Conservation (phyloP, 192 early-diverging fungal genomes). For the Borealophlyctis nickersoniae region DNA sequence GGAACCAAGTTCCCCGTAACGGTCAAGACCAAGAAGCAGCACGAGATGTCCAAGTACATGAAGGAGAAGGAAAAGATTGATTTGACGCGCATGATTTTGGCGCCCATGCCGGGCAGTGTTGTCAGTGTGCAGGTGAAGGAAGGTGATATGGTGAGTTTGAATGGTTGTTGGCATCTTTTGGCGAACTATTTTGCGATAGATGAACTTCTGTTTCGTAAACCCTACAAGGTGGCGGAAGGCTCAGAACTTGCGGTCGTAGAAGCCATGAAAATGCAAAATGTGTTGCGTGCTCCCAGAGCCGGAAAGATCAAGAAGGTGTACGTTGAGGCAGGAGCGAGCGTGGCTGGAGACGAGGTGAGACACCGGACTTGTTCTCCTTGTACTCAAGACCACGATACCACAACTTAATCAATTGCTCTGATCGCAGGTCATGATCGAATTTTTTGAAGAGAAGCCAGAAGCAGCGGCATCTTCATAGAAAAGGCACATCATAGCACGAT, state of each 20-base stretch:
- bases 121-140: conserved; percentile 75
- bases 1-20: conserved; percentile 82
- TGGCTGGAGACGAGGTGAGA: conserved; percentile 66
- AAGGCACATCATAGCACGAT: too few species aligned
- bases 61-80: conserved; percentile 72
- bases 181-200: too few species aligned
- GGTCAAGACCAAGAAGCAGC: conserved; percentile 59
- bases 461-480: neutral
- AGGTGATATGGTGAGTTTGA: conserved; percentile 58
- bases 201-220: too few species aligned
- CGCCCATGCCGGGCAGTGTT: conserved; percentile 92
- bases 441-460: conserved; percentile 29
- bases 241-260: conserved; percentile 83
- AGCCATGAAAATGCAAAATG: conserved; percentile 99
- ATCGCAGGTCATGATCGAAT: conserved; percentile 63
- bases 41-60: conserved; percentile 67
- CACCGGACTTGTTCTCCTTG: neutral
- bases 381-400: conserved; percentile 3
- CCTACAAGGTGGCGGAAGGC: conserved; percentile 73
- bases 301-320: conserved; percentile 77
- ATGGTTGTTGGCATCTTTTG: too few species aligned
- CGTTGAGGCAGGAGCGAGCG: conserved; percentile 68
- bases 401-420: neutral
- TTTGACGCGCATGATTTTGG: conserved; percentile 66
- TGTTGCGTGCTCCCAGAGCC: conserved; percentile 71